These are phyloP conservation scores for Monascus ruber DNA, from an alignment of 2,329 filamentous ascomycete species.

Conservation along the genomic window DNA sequence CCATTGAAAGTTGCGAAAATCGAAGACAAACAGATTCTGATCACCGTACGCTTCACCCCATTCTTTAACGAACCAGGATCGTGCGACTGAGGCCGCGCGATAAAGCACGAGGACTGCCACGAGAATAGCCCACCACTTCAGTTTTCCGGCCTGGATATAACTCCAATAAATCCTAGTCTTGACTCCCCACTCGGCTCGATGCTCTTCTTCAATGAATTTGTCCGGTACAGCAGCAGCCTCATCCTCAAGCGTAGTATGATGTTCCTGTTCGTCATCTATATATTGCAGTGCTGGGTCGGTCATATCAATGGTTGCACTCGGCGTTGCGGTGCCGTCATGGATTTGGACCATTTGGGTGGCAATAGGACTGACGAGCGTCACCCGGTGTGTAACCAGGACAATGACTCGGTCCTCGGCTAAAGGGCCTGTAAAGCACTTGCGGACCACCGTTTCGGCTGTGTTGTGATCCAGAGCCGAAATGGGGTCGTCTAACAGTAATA, in stretches of 20 bases:
- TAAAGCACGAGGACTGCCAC: conserved; percentile 52
- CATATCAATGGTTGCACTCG: conserved; percentile 28
- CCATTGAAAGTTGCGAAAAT: conserved; percentile 8
- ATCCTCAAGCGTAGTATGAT: conserved; percentile 28
- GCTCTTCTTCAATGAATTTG: conserved; percentile 71
- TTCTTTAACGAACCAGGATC: conserved; percentile 72
- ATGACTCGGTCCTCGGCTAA: conserved; percentile 40
- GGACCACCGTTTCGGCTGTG: conserved; percentile 51
- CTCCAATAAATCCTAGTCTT: conserved; percentile 68
- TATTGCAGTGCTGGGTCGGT: conserved; percentile 12
- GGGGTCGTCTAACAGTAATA: conserved; percentile 49
- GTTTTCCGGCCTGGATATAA: conserved; percentile 70
- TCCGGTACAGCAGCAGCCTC: conserved; percentile 48
- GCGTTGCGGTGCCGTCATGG: conserved; percentile 45
- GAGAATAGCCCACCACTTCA: conserved; percentile 60
- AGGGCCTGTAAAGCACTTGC: conserved; percentile 39
- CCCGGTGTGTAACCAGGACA: conserved; percentile 54
- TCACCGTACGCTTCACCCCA: conserved; percentile 66
- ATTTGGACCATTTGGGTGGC: conserved; percentile 66
- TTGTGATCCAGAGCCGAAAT: conserved; percentile 52
- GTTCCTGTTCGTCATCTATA: conserved; percentile 7
- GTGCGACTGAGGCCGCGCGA: conserved; percentile 52
- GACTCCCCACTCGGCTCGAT: conserved; percentile 63
- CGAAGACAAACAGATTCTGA: conserved; percentile 11
- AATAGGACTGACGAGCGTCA: conserved; percentile 59